A percentile compares a stretch with the other conserved stretches of the same genome.
Conservation (phyloP, 257 asterid species). For the Cinchona pubescens region DNA sequence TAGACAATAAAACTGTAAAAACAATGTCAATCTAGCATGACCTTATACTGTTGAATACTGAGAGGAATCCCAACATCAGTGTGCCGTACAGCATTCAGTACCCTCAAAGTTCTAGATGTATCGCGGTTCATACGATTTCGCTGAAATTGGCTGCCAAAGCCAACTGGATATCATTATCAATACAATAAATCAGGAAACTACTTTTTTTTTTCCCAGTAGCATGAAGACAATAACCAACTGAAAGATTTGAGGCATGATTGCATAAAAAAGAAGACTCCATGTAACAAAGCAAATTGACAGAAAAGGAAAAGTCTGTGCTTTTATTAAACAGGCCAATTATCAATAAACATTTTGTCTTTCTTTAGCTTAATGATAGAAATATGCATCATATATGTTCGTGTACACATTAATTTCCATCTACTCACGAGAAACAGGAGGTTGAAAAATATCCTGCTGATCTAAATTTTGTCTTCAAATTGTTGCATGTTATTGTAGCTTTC, state of each 20-base stretch:
- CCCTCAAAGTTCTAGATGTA: constrained; percentile 77
- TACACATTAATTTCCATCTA: neutral
- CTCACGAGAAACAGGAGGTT: no score
- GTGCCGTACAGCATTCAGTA: constrained; percentile 81
- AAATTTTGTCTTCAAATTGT: neutral
- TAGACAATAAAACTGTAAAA: constrained; percentile 5
- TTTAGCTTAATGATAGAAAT: neutral
- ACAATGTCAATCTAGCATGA: constrained; percentile 24
- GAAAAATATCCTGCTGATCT: neutral
- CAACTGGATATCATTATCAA: constrained; percentile 82
- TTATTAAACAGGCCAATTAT: neutral
- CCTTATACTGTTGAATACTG: constrained; percentile 96
- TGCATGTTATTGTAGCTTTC: neutral
- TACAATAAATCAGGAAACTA: constrained; percentile 56
- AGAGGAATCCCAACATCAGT: constrained; percentile 80
- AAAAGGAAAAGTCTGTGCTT: neutral
- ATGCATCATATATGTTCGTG: neutral
- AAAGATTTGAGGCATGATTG: neutral
- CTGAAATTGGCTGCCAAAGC: constrained; percentile 91
- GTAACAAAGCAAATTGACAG: neutral
- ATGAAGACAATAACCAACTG: constrained; percentile 7
- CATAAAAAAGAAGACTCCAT: neutral
- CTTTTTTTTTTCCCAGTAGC: constrained; percentile 30
- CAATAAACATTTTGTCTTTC: neutral
- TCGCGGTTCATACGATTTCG: constrained; percentile 87